Conservation (phyloP, 2,329 filamentous ascomycete species). For the Akanthomyces muscarius region DNA sequence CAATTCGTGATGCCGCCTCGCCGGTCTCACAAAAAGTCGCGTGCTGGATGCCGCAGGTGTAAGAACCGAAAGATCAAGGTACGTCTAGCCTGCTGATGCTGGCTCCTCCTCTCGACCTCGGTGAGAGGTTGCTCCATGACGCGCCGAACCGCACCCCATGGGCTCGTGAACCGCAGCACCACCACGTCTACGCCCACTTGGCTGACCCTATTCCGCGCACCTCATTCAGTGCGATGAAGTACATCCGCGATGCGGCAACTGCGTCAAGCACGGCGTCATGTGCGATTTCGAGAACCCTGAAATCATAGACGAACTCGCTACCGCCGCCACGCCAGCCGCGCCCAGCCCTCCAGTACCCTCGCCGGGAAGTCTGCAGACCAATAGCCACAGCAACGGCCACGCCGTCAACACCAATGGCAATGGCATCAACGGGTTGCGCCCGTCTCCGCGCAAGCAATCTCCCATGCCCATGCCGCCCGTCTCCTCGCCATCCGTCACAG, state of each 20-base stretch:
- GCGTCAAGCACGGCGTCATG: conserved; percentile 60
- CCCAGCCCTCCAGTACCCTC: conserved; percentile 26
- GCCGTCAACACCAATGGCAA: neutral
- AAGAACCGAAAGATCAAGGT: conserved; percentile 70
- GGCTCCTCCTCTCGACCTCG: neutral
- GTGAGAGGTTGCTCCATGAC: neutral
- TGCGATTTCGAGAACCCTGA: conserved; percentile 60
- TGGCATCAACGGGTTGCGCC: neutral
- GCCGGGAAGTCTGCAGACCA: conserved; percentile 22
- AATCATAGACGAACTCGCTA: conserved; percentile 41
- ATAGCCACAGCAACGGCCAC: conserved; percentile 7
- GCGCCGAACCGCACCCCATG: neutral
- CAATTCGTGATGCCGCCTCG: conserved; percentile 53
- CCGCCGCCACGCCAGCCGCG: conserved; percentile 25
- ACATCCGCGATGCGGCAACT: conserved; percentile 63
- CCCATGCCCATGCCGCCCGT: conserved; percentile 15
- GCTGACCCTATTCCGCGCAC: neutral
- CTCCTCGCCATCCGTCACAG: conserved; percentile 22
- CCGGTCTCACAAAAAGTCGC: conserved; percentile 66
- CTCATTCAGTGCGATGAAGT: conserved; percentile 58
- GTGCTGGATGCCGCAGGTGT: conserved; percentile 62
- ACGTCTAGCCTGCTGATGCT: conserved; percentile 14
- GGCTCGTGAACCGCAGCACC: neutral
- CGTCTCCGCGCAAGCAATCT: conserved; percentile 14
- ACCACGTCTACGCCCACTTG: neutral